Base-by-base conservation (phyloP, 805 yeast species). In the Candida quercuum region DNA sequence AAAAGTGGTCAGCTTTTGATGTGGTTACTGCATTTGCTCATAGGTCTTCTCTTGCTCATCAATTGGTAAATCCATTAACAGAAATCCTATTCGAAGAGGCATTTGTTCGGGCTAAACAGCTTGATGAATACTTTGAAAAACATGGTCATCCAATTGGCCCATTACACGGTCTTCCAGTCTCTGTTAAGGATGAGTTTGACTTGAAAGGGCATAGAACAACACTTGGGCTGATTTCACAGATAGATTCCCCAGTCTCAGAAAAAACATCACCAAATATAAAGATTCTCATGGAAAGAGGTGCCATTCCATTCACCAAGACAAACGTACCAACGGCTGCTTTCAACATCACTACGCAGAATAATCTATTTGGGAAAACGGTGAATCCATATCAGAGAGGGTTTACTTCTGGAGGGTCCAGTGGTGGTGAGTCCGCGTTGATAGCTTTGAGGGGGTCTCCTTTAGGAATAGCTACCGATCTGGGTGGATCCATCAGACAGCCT, bases 141-240 rank as follows among this genome's bases (percentile, higher is more conserved):
- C 52, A 69, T 32, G 79, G 78, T 12, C 63, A 68, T 46, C 57
- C 71, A 2, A 52, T 73, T 29, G 86, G 86, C 21, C 80, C 82
- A 3, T 64, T 79, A 32, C 86, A 79, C 48, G 86, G 86, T 1
- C 55, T 79, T 17, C 86, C 86, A 5, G 60, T 79, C 24, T 74
- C 82, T 1, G 62, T 78, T 37, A 79, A 79, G 41, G 79, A 52
- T 35, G 51, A 52, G 22, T 36, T 47, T 16, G 45, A 51, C 33
- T 47, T 76, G 32, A 56, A 56, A 33, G 78, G 76, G 6, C 58
- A 63, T 16, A 70, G 66, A 6, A 60, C 78, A 7, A 59, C 72
- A 12, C 51, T 70, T 38, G 81, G 78, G 3, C 63, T 65, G 37
- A 67, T 66, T 28, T 59, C 62, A 19, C 61, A 58, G 47, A 46